Base-by-base conservation (phyloP, 2,329 filamentous ascomycete genomes). In the Cytospora leucostoma region DNA sequence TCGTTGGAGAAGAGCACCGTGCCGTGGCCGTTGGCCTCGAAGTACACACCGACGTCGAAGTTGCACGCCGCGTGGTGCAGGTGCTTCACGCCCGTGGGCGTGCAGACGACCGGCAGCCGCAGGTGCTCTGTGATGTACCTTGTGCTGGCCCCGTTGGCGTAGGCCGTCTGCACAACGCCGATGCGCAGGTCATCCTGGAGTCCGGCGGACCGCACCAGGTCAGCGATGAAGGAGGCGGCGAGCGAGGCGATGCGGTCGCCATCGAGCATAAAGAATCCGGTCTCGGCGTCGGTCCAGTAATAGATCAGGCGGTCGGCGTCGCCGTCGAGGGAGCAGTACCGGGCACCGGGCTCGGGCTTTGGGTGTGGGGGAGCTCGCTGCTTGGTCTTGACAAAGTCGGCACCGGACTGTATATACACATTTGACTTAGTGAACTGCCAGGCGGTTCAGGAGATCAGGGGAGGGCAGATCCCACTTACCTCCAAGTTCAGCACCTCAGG, bases 1-100 rank as follows among this genome's bases (percentile, higher is more conserved):
- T 91, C 88, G 63, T 90, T 86, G 1, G 92, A 96, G 82, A 99
- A 99, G 61, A 98, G 88, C 40, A 98, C 90, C 11, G 95, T 99
- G 68, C 95, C 95, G 77, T 99, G 95, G 35, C 95, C 95, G 74
- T 99, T 99, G 68, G 95, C 95, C 80, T 99, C 95, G 72, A 99
- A 99, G 80, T 99, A 99, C 59, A 98, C 92, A 63, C 95, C 95
- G 61, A 98, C 88, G 71, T 99, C 95, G 71, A 96, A 97, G 68
- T 93, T 91, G 71, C 91, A 88, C 47, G 95, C 95, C n/a, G 92
- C 95, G 73, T 98, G 95, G 78, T 99, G 95, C 67, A 99, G 85
- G 78, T 97, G 91, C 82, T 99, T 99, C 66, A 99, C 95, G 68
- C 95, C 95, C 0, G 95, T 99, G 15, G 92, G 88, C 1, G 95